These are phyloP conservation scores for Leucaena leucocephala DNA, from an alignment of 306 rosid genomes.

Conservation along the genomic window DNA sequence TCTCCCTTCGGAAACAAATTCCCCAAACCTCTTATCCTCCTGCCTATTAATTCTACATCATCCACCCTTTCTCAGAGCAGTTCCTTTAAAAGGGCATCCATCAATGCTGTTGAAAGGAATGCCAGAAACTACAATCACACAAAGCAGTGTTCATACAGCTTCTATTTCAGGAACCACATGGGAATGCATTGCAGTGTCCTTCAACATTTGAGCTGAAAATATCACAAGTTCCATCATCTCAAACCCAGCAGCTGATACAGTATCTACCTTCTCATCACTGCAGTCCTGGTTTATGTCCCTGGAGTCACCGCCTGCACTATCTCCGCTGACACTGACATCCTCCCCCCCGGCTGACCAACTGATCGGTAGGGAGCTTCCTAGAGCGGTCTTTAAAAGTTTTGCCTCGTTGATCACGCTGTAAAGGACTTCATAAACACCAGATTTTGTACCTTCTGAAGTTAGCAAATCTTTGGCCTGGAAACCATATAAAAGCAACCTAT, in stretches of 20 bases:
- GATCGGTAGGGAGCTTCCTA: constrained; percentile 86
- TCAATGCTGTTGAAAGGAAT: constrained; percentile 16
- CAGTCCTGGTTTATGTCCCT: constrained; percentile 39
- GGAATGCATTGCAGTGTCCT: constrained; percentile 39
- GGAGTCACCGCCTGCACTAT: constrained; percentile 38
- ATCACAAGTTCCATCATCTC: constrained; percentile 96
- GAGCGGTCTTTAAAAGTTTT: constrained; percentile 86
- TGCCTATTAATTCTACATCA: constrained; percentile 29
- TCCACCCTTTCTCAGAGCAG: constrained; percentile 3
- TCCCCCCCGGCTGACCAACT: constrained; percentile 84
- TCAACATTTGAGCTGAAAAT: constrained; percentile 71
- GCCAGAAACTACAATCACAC: constrained; percentile 16
- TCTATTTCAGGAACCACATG: constrained; percentile 32
- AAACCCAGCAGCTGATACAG: constrained; percentile 82
- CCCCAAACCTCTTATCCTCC: constrained; percentile 23
- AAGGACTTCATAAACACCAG: constrained; percentile 51
- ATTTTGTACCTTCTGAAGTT: constrained; percentile 46
- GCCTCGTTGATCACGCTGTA: constrained; percentile 64
- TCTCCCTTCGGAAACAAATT: constrained; percentile 16
- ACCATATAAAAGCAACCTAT: constrained; percentile 33
- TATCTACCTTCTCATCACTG: constrained; percentile 63
- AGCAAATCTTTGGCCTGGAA: constrained; percentile 63
- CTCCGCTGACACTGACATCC: constrained; percentile 45
- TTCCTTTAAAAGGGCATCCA: constrained; percentile 7
- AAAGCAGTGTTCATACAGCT: constrained; percentile 26